Evolutionary conservation across 2,329 filamentous ascomycete species (phyloP).

Genomic region (Trematosphaeria pertusa): DNA sequence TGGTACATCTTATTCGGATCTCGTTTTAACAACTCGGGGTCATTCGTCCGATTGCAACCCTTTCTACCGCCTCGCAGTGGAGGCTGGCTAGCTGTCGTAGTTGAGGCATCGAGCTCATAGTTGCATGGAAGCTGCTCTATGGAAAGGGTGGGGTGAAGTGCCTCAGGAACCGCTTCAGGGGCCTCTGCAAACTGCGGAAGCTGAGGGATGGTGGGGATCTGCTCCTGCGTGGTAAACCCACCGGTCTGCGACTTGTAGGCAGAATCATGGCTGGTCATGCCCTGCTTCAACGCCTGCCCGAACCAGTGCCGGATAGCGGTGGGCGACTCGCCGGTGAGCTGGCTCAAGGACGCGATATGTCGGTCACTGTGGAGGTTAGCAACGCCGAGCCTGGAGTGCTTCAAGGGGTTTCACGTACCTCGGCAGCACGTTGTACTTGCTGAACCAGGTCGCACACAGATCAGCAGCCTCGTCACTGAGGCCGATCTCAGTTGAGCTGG

Average conservation of each 20-base stretch:
- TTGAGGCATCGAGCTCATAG: slow-evolving; percentile 19
- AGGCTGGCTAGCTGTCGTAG: slow-evolving; percentile 18
- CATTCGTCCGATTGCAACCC: slow-evolving; percentile 42
- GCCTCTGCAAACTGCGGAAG: slow-evolving; percentile 10
- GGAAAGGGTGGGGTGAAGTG: no score
- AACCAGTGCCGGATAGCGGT: slow-evolving; percentile 46
- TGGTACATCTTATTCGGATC: slow-evolving; percentile 48
- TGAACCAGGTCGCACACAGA: slow-evolving; percentile 48
- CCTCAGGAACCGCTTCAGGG: no score
- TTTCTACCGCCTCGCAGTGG: slow-evolving; percentile 40
- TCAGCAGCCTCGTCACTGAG: slow-evolving; percentile 46
- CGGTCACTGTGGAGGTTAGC: slow-evolving; percentile 31
- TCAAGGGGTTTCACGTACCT: slow-evolving; percentile 17
- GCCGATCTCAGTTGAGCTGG: slow-evolving; percentile 29
- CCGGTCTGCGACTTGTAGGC: slow-evolving; percentile 48
- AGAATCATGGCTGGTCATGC: slow-evolving; percentile 44
- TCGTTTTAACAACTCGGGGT: slow-evolving; percentile 34
- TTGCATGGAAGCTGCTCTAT: slow-evolving; percentile 22
- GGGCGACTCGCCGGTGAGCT: slow-evolving; percentile 43
- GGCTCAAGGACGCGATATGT: slow-evolving; percentile 45
- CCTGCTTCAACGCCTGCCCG: slow-evolving; percentile 44
- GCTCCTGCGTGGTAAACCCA: slow-evolving; percentile 30
- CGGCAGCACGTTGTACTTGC: slow-evolving; percentile 45
- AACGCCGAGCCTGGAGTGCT: neutral
- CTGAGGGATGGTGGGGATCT: slow-evolving; percentile 19